Evolutionary conservation across 163 green algal genomes (phyloP).

Genomic region (Scenedesmus sp.): DNA sequence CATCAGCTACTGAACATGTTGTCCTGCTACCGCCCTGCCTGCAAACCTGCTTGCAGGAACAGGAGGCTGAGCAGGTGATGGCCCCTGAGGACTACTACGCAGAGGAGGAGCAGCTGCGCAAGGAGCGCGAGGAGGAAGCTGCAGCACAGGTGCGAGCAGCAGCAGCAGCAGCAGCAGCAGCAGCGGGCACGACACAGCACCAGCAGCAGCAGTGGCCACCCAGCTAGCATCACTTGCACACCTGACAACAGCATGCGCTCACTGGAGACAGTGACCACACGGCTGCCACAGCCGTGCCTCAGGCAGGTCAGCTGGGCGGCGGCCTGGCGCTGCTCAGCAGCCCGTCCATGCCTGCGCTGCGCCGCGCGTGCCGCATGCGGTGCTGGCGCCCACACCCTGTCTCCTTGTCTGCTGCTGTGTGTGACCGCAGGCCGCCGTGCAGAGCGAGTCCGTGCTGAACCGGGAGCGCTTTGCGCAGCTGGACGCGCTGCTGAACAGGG

Average conservation of each 20-base stretch:
- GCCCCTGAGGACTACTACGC: conserved; percentile 61
- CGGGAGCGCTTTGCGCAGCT: conserved; percentile 73
- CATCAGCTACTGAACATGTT: background rate
- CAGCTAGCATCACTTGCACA: background rate
- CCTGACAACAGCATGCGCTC: no score
- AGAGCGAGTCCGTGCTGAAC: conserved; percentile 34
- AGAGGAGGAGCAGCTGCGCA: conserved; percentile 78
- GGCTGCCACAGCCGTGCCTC: background rate
- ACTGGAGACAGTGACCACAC: no score
- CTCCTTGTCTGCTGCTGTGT: background rate
- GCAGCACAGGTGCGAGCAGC: conserved; percentile 9
- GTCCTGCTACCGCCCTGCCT: background rate
- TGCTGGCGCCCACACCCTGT: background rate
- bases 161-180: conserved; percentile 4
- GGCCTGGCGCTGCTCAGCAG: background rate
- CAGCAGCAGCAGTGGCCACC: background rate
- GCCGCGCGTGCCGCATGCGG: background rate
- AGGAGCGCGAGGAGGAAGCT: conserved; percentile 63
- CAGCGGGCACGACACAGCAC: conserved; percentile 31
- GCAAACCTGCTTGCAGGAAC: conserved; percentile 51
- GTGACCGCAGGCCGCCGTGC: background rate
- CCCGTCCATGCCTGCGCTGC: background rate
- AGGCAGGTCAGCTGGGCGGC: no score
- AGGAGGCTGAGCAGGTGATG: conserved; percentile 65
- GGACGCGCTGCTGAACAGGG: conserved; percentile 88